These are phyloP conservation scores for Desmodesmus armatus DNA, from an alignment of 139 green algal genomes.

Conservation along the genomic window DNA sequence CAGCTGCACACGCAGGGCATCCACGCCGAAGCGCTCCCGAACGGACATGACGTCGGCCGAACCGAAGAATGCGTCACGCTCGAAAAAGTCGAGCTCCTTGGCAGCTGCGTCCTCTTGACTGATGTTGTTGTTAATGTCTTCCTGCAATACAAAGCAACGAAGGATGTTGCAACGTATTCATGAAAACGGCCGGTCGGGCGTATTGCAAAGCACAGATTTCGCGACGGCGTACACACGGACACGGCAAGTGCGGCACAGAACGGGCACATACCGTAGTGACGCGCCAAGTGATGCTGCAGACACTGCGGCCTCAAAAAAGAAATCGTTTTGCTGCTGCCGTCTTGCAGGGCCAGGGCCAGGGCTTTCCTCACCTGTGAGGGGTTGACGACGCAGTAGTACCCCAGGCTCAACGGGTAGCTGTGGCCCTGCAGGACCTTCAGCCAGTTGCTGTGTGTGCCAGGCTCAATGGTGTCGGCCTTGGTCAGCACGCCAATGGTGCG, in stretches of 20 bases:
- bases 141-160: no score
- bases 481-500: constrained; percentile 38
- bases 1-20: neutral
- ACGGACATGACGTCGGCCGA: neutral
- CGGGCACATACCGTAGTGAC: no score
- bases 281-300: neutral
- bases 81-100: constrained; percentile 2
- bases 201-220: no score
- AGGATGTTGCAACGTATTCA: no score
- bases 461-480: constrained; percentile 21
- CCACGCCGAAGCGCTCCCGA: neutral
- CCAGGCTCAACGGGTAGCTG: neutral
- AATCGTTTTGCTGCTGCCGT: no score
- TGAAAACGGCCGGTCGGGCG: no score
- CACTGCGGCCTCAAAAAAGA: no score
- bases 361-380: neutral
- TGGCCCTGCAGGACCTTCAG: neutral
- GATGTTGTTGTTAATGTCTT: constrained; percentile 6
- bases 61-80: neutral
- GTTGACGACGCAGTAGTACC: constrained; percentile 11
- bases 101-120: neutral
- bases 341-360: no score
- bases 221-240: no score
- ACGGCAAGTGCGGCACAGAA: no score
- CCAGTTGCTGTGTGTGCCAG: neutral